Evolutionary conservation across 1,284 basidiomycete genomes (phyloP).

Genomic region (Takashimella tepidaria): DNA sequence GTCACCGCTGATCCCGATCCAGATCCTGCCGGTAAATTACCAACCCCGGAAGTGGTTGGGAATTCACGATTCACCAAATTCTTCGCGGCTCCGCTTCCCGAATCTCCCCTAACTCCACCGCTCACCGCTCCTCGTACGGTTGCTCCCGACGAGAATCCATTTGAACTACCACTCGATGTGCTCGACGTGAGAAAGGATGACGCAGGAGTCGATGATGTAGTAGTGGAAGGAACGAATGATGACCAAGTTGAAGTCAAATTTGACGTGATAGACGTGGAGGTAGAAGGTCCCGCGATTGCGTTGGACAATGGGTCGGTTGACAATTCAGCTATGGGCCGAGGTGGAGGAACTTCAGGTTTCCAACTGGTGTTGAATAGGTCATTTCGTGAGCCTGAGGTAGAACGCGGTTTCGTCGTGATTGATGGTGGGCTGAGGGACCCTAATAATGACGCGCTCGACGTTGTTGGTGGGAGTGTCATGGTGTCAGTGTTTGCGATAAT

Average conservation of each 20-base stretch:
- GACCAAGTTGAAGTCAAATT: slow-evolving; percentile 4
- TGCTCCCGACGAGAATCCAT: too few species aligned
- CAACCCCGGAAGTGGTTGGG: neutral
- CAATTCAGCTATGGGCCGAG: slow-evolving; percentile 6
- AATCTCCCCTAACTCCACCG: neutral
- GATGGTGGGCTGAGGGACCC: neutral
- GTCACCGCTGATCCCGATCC: neutral
- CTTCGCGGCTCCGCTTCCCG: neutral
- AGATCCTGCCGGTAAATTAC: neutral
- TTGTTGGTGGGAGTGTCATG: neutral
- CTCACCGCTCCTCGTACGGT: too few species aligned
- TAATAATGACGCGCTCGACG: neutral
- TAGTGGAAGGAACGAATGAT: slow-evolving; percentile 1
- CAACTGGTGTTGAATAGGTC: slow-evolving; percentile 33
- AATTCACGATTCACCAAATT: neutral
- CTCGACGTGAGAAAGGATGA: neutral
- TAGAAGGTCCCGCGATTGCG: slow-evolving; percentile 1
- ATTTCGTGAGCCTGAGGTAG: slow-evolving; percentile 24
- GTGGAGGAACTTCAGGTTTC: slow-evolving; percentile 25
- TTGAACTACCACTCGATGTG: neutral
- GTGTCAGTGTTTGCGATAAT: too few species aligned
- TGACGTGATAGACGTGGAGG: slow-evolving; percentile 7
- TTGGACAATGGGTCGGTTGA: neutral
- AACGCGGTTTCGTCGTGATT: slow-evolving; percentile 7
- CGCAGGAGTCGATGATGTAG: neutral